phyloP scores from a whole-genome alignment of 495 filamentous ascomycete species.

The Annulohypoxylon bovei region DNA sequence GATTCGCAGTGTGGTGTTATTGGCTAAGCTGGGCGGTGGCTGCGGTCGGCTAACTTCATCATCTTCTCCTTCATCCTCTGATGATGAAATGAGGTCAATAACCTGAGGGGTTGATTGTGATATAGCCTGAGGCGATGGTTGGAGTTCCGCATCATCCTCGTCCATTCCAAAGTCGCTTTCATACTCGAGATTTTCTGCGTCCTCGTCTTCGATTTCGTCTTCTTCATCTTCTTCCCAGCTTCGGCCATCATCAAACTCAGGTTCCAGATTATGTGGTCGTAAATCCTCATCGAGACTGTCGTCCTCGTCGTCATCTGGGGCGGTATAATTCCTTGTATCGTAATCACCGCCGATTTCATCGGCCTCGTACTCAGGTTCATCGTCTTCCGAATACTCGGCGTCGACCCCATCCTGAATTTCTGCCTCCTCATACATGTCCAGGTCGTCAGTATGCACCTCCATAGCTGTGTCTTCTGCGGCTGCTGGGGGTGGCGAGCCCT shows the following conservation, averaged over 20 bases:
- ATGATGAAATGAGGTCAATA: conserved; percentile 53
- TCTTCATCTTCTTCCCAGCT: conserved; percentile 46
- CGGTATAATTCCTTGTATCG: conserved; percentile 44
- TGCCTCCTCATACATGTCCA: conserved; percentile 43
- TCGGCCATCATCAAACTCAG: conserved; percentile 42
- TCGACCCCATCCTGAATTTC: conserved; percentile 42
- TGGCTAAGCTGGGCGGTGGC: neutral
- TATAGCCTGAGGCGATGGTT: conserved; percentile 5
- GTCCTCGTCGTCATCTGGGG: conserved; percentile 50
- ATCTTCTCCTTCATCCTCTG: conserved; percentile 49
- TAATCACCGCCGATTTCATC: conserved; percentile 47
- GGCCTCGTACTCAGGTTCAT: conserved; percentile 50
- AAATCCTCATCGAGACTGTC: conserved; percentile 51
- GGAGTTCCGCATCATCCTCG: conserved; percentile 21
- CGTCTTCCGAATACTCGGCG: conserved; percentile 49
- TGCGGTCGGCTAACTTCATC: conserved; percentile 20
- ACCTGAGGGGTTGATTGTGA: conserved; percentile 45
- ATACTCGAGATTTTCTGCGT: conserved; percentile 36
- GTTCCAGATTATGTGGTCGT: conserved; percentile 29
- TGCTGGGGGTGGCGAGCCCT: conserved; percentile 25
- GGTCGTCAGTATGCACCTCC: conserved; percentile 31
- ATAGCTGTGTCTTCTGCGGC: conserved; percentile 34
- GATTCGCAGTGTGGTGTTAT: neutral
- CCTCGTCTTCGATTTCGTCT: conserved; percentile 45
- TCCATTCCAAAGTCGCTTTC: conserved; percentile 41